These are phyloP conservation scores for Pseudoperonospora humuli DNA, from an alignment of 352 stramenopile genomes.

Conservation along the genomic window DNA sequence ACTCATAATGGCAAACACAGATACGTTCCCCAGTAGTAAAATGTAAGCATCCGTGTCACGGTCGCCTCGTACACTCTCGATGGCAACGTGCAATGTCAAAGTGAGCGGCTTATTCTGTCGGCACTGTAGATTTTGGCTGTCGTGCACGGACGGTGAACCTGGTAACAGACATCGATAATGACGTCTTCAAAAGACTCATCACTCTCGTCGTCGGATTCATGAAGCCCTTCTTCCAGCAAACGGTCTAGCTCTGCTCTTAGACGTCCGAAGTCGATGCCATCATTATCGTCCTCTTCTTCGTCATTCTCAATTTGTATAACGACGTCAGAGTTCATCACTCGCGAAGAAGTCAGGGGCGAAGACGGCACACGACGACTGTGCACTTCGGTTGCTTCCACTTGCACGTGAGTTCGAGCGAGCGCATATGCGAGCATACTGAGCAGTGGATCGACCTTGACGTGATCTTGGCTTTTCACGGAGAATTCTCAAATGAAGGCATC, in stretches of 20 bases:
- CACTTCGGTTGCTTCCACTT: neutral
- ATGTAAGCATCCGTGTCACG: constrained; percentile 2
- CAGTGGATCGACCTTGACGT: neutral
- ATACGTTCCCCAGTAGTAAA: neutral
- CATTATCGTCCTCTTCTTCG: constrained; percentile 3
- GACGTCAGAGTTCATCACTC: neutral
- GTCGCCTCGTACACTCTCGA: neutral
- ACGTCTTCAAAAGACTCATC: neutral
- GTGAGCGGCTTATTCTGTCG: constrained; percentile 5
- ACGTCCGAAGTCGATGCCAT: constrained; percentile 20
- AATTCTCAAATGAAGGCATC: no score
- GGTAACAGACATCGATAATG: constrained; percentile 5
- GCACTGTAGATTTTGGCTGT: neutral
- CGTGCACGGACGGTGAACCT: neutral
- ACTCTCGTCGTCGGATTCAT: constrained; percentile 1
- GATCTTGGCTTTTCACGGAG: constrained; percentile 1
- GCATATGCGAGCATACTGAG: constrained; percentile 15
- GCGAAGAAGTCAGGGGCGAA: neutral
- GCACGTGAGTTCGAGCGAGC: constrained; percentile 3
- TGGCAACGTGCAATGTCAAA: constrained; percentile 1
- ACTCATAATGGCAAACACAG: constrained; percentile 12
- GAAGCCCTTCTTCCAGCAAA: constrained; percentile 17
- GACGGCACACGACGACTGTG: neutral
- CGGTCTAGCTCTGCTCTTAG: constrained; percentile 18
- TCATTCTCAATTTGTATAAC: constrained; percentile 1